Percentiles rank a stretch among this genome's conserved stretches.
Conservation (phyloP, 768 basidiomycete species). For the Termitomyces sp. region DNA sequence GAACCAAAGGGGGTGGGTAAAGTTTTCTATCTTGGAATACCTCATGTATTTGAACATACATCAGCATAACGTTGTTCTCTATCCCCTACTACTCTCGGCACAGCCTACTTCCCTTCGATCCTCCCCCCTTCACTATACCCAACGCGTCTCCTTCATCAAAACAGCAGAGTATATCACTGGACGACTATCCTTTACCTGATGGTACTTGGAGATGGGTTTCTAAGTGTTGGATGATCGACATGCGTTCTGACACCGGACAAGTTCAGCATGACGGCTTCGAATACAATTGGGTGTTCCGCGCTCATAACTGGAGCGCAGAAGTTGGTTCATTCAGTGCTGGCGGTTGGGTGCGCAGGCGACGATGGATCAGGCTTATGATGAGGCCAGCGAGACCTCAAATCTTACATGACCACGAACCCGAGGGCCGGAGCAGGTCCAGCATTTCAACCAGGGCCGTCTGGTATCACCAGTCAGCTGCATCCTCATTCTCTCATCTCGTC, state of each 20-base stretch:
- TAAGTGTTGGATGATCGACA: slow-evolving; percentile 82
- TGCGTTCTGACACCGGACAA: slow-evolving; percentile 71
- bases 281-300: slow-evolving; percentile 77
- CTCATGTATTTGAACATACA: not conserved
- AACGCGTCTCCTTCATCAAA: slow-evolving; percentile 33
- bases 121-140: slow-evolving; percentile 69
- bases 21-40: not conserved
- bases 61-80: slow-evolving; percentile 65
- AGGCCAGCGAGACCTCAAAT: slow-evolving; percentile 41
- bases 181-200: slow-evolving; percentile 71
- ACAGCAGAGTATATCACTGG: slow-evolving; percentile 55
- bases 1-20: slow-evolving; percentile 74
- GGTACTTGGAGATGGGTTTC: slow-evolving; percentile 83
- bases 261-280: slow-evolving; percentile 84
- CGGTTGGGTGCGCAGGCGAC: slow-evolving; percentile 72
- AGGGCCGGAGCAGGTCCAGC: slow-evolving; percentile 1
- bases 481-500: slow-evolving; percentile 27
- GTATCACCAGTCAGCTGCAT: slow-evolving; percentile 25
- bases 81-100: slow-evolving; percentile 67
- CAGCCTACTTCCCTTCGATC: slow-evolving; percentile 69
- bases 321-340: slow-evolving; percentile 59
- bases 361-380: slow-evolving; percentile 88
- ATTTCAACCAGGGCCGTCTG: not conserved
- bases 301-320: slow-evolving; percentile 60
- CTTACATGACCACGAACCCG: slow-evolving; percentile 13